A percentile compares a stretch with the other conserved stretches of the same genome.
Evolutionary conservation across 2,329 filamentous ascomycete species (phyloP).

Genomic region (Fusarium caatingaense): DNA sequence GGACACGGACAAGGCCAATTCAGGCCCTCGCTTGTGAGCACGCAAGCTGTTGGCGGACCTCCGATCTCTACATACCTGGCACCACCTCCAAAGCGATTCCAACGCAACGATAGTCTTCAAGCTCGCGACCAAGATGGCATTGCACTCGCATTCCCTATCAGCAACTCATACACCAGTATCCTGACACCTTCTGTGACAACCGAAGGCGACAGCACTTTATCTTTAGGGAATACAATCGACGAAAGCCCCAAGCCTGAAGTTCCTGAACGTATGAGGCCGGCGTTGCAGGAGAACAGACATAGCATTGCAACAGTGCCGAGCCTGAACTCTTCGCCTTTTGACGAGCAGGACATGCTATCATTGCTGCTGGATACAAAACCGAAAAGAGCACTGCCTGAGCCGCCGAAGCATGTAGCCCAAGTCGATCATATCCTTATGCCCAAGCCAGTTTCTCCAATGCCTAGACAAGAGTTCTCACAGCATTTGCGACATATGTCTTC

Average conservation of each 20-base stretch:
- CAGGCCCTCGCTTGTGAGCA: constrained; percentile 40
- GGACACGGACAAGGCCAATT: constrained; percentile 26
- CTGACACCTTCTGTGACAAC: constrained; percentile 43
- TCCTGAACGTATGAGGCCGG: constrained; percentile 13
- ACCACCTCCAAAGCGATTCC: constrained; percentile 33
- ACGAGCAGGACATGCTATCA: constrained; percentile 50
- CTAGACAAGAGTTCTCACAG: constrained; percentile 27
- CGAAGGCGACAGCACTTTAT: constrained; percentile 32
- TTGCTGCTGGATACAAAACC: constrained; percentile 45
- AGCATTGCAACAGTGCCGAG: constrained; percentile 25
- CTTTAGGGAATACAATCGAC: constrained; percentile 5
- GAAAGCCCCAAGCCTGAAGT: constrained; percentile 27
- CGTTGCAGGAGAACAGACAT: constrained; percentile 24
- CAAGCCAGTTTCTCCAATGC: constrained; percentile 47
- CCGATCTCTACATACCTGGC: constrained; percentile 32
- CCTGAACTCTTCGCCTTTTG: constrained; percentile 49
- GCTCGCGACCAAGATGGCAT: constrained; percentile 27
- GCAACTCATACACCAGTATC: constrained; percentile 43
- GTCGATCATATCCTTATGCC: constrained; percentile 46
- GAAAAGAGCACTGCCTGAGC: constrained; percentile 46
- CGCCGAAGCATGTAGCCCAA: constrained; percentile 45
- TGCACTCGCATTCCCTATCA: constrained; percentile 40
- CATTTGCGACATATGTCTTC: constrained; percentile 42
- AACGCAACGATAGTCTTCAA: constrained; percentile 23
- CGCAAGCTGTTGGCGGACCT: constrained; percentile 39